Conservation (phyloP, 257 asterid species). For the Ophiorrhiza pumila region DNA sequence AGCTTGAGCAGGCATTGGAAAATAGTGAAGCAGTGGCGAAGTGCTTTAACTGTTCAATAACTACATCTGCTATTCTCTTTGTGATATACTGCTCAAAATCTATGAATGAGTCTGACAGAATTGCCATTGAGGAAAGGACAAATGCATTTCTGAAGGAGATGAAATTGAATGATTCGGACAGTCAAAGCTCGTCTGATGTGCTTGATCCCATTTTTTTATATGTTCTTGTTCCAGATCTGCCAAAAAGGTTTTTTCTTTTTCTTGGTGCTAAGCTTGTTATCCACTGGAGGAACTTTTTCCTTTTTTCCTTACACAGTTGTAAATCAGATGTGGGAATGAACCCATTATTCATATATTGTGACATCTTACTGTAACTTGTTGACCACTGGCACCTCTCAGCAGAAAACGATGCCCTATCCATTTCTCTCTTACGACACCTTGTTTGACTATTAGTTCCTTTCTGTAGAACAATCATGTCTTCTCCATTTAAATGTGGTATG, state of each 20-base stretch:
- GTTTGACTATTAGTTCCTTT: neutral
- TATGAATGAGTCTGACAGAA: conserved; percentile 50
- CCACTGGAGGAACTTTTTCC: neutral
- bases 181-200: conserved; percentile 34
- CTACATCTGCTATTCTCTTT: conserved; percentile 52
- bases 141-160: conserved; percentile 45
- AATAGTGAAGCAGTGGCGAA: conserved; percentile 84
- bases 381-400: neutral
- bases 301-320: neutral
- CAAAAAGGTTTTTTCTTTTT: conserved; percentile 59
- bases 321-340: neutral
- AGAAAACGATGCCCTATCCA: neutral
- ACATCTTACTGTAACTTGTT: no score
- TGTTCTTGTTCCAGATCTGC: conserved; percentile 90
- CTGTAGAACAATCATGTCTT: neutral
- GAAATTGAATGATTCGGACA: conserved; percentile 42
- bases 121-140: conserved; percentile 52
- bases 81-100: conserved; percentile 71
- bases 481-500: neutral
- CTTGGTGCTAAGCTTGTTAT: neutral
- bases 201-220: conserved; percentile 55
- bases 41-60: conserved; percentile 66
- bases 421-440: neutral
- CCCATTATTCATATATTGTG: no score
- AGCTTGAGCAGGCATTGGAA: conserved; percentile 70